Base-by-base conservation (phyloP, 2,329 filamentous ascomycete species). In the Neurospora crassa region DNA sequence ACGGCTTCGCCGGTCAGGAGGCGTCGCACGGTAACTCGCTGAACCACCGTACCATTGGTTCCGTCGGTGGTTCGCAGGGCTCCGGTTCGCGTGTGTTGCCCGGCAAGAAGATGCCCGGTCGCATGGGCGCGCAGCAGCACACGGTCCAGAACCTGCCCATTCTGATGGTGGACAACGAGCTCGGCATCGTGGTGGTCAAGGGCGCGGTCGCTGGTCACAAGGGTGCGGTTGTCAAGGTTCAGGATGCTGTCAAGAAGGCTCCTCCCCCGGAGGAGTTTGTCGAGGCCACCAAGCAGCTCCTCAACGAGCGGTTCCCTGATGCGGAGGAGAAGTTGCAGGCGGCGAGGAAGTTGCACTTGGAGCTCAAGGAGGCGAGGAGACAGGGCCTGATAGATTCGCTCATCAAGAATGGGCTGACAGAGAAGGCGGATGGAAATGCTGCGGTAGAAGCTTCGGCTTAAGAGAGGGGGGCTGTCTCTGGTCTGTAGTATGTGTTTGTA, bases 51-150 rank as follows among this genome's bases (percentile, higher is more conserved):
- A 92, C 92, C 40, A 92, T 97, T 83, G 96, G 96, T 85, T 95
- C 93, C 42, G 87, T 91, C 8, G 96, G 96, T 80, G 93, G 92
- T 72, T 92, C 91, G 76, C 96, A 99, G 82, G 96, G 96, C 75
- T 90, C 92, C 79, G 96, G 96, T 83, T 96, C 93, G 74, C 89
- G 96, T 82, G 95, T 99, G 34, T 84, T 94, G 79, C 96, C 96
- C 0, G 96, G 96, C 73, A 99, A 99, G 89, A 96, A 94, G 84
- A 99, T 99, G 96, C 89, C 96, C 3, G 96, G 96, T 70, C 89
- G 93, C 72, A 98, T 99, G 96, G 96, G 96, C 74, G 92, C 91
- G 75, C 88, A 97, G 81, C 89, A 89, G 76, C 92, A 94, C 71
- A 99, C 96, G 68, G 87, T 96, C 71, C 94, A 97, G 86, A 97